Conservation (phyloP, 2,329 filamentous ascomycete genomes). For the Tolypocladium endophyticum region DNA sequence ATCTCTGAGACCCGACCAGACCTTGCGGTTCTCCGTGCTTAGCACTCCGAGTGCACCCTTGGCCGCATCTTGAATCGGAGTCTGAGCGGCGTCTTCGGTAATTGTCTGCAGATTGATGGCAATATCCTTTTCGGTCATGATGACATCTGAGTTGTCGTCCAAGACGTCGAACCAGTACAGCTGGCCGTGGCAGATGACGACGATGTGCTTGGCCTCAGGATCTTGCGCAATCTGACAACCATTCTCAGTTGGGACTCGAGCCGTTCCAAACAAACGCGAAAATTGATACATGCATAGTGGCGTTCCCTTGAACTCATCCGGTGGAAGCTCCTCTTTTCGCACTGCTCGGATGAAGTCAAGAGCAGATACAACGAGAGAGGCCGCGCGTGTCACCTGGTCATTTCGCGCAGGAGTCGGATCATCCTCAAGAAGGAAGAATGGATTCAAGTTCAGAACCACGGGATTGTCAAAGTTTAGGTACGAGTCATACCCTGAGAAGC, state of each 20-base stretch:
- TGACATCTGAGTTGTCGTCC: conserved; percentile 86
- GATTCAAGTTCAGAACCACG: conserved; percentile 93
- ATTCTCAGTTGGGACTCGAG: conserved; percentile 84
- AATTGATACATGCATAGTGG: conserved; percentile 98
- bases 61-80: conserved; percentile 87
- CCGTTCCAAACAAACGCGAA: conserved; percentile 87
- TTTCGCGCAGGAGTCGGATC: conserved; percentile 93
- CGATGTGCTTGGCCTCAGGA: conserved; percentile 81
- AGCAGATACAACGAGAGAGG: conserved; percentile 82
- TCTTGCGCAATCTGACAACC: conserved; percentile 96
- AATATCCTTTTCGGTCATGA: conserved; percentile 95
- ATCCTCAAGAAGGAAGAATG: conserved; percentile 94
- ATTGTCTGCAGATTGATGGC: conserved; percentile 86
- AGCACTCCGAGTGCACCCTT: conserved; percentile 88
- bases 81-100: conserved; percentile 80
- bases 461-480: conserved; percentile 97
- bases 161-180: conserved; percentile 99
- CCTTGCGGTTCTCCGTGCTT: conserved; percentile 91
- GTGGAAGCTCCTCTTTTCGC: conserved; percentile 81
- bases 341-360: conserved; percentile 89
- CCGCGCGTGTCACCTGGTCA: conserved; percentile 90
- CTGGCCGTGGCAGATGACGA: conserved; percentile 88
- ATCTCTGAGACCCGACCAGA: conserved; percentile 87
- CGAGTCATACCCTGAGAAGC: conserved; percentile 78
- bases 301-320: conserved; percentile 72